Base-by-base conservation (phyloP, 352 stramenopile species). In the Globisporangium sylvaticum region DNA sequence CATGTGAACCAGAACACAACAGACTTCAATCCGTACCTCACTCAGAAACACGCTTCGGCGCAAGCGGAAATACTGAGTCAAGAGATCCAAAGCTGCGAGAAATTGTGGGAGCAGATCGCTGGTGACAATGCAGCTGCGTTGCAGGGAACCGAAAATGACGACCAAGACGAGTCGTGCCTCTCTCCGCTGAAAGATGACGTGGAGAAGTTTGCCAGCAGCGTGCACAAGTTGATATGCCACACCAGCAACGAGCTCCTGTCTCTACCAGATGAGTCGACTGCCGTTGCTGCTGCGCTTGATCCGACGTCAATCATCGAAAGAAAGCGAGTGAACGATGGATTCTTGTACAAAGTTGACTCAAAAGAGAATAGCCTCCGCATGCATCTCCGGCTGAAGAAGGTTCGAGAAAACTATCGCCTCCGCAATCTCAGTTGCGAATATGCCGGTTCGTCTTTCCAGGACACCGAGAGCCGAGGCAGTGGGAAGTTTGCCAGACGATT, bases 281-380 rank as follows among this genome's bases (percentile, higher is more conserved):
- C 5, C 61, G 56, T 4, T 27, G 44, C 25, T 53, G 48, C 9
- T 32, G 27, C 31, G 29, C n/a, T 57, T 48, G 50, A 52, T 20
- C 52, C 24, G 22, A 50, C 22, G 34, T 20, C 50, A 32, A 25
- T 10, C 56, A 9, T 18, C 54, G 53, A 39, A 32, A 10, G n/a
- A 54, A 48, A 18, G 1, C 29, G 55, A 29, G 56, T 64, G 20
- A 61, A 27, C 20, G 76, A 84, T 53, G 77, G 74, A 0, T 63
- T 68, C 48, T n/a, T 90, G 18, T 71, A 80, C 64, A 94, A 95
- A 66, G 77, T 94, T 18, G 74, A 82, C 50, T 87, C 79, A 0
- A 77, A 74, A 44, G 87, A 95, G 59, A 94, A 92, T 67, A 75
- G 61, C 6, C 75, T 83, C n/a, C 84, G 87, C 8, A 95, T 95